Base-by-base conservation (phyloP, 2,329 filamentous ascomycete species). In the Coniosporium tulheliwenetii region DNA sequence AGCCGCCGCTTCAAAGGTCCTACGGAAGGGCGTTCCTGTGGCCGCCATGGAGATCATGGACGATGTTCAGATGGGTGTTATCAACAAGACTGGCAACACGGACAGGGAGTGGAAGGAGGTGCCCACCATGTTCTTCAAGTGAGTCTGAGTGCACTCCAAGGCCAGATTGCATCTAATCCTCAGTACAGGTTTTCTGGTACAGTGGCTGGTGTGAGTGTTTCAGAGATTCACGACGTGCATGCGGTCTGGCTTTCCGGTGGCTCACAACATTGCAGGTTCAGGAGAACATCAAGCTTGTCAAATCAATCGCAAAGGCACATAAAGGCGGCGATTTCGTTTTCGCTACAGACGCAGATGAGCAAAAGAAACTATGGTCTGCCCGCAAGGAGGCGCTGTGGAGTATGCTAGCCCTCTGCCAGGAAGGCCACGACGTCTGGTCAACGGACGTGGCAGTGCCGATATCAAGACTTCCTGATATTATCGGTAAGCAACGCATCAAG, bases 11-110 rank as follows among this genome's bases (percentile, higher is more conserved):
- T 79, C 80, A 2, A 74, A 73, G 39, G 75, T 89, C n/a, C 81
- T 89, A 69, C 75, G 81, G 50, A 71, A 76, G 1, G 82, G 79
- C 0, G 68, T 86, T 3, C 81, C 79, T 0, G 71, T 87, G 5
- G 81, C 79, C 0, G 80, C 80, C 3, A 80, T 87, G 74, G 84
- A 91, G 60, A 77, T 91, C 49, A 85, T 91, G 81, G 84, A 91
- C 53, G 84, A 91, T 43, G 80, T 89, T 3, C 82, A 87, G 59
- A 91, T 91, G 84, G 72, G 68, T 47, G 81, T 89, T 0, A 78
- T 91, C 53, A 91, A 91, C 60, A 67, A 77, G 40, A 74, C 79
- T 9, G 79, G 81, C 1, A 75, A 75, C 3, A 85, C 81, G 0
- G 71, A 74, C 7, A 78, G 77, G 12, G 72, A 74, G 36, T 89